These are phyloP conservation scores for Piloderma croceum DNA, from an alignment of 768 basidiomycete genomes.

Conservation along the genomic window DNA sequence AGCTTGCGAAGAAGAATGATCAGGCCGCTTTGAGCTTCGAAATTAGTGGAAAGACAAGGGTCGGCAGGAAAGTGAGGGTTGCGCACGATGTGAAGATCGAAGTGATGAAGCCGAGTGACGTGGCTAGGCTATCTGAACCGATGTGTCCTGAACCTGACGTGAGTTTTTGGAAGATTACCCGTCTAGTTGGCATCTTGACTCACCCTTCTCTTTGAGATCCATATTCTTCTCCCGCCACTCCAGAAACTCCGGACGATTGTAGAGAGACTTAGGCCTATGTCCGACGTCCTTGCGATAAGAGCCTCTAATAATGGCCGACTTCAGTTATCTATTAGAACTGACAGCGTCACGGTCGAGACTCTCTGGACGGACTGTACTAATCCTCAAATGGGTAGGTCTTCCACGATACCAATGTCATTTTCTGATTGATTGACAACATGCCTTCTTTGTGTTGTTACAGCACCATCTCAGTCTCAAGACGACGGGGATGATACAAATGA, in stretches of 20 bases:
- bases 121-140: slow-evolving; percentile 69
- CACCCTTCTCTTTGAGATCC: slow-evolving; percentile 42
- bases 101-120: slow-evolving; percentile 70
- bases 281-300: slow-evolving; percentile 60
- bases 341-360: slow-evolving; percentile 72
- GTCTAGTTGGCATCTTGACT: background rate
- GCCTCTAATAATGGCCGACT: slow-evolving; percentile 62
- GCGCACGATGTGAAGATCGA: slow-evolving; percentile 80
- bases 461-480: slow-evolving; percentile 17
- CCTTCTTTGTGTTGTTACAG: slow-evolving; percentile 4
- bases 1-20: slow-evolving; percentile 81
- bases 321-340: slow-evolving; percentile 47
- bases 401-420: background rate
- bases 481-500: slow-evolving; percentile 31
- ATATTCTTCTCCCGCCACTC: slow-evolving; percentile 71
- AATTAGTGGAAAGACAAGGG: slow-evolving; percentile 58
- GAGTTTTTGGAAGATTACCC: slow-evolving; percentile 18
- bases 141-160: slow-evolving; percentile 85
- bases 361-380: slow-evolving; percentile 72
- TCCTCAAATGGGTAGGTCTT: slow-evolving; percentile 45
- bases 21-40: slow-evolving; percentile 75
- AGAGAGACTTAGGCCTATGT: slow-evolving; percentile 66
- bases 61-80: slow-evolving; percentile 59
- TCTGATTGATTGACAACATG: background rate
- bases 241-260: slow-evolving; percentile 73